These are phyloP conservation scores for Craspedostauros australis DNA, from an alignment of 108 stramenopile genomes.

Conservation along the genomic window DNA sequence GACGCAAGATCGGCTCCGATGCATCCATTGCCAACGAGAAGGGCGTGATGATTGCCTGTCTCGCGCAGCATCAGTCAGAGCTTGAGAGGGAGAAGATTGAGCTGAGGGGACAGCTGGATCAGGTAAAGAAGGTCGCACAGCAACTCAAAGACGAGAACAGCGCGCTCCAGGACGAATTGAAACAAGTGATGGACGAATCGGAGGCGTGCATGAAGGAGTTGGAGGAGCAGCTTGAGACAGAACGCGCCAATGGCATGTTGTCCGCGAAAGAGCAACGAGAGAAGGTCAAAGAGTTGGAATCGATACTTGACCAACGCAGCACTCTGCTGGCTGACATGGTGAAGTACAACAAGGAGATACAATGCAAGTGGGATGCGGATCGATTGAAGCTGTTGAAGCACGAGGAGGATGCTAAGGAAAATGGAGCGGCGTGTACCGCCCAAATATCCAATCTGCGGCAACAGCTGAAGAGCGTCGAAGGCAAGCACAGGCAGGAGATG, in stretches of 20 bases:
- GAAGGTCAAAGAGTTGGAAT: slow-evolving; percentile 4
- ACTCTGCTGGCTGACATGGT: slow-evolving; percentile 32
- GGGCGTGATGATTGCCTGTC: too few species aligned
- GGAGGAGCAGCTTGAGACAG: too few species aligned
- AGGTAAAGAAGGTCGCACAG: too few species aligned
- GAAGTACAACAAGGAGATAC: slow-evolving; percentile 24
- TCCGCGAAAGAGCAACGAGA: too few species aligned
- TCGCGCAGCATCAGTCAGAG: too few species aligned
- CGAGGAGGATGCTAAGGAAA: slow-evolving; percentile 3
- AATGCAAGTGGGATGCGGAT: slow-evolving; percentile 15
- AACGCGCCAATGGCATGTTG: too few species aligned
- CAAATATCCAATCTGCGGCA: not conserved
- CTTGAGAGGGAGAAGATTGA: slow-evolving; percentile 8
- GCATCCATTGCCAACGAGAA: too few species aligned
- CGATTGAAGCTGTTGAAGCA: slow-evolving; percentile 1
- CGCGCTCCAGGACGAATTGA: slow-evolving; percentile 1
- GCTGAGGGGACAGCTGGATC: too few species aligned
- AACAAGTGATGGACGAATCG: slow-evolving; percentile 3
- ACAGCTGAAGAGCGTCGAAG: not conserved
- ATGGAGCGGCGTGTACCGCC: not conserved
- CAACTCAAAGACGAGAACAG: slow-evolving; percentile 4
- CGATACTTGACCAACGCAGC: slow-evolving; percentile 11
- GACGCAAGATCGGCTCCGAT: too few species aligned
- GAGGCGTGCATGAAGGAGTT: not conserved
- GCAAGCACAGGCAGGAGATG: not conserved